These are phyloP conservation scores for Trametes cinnabarina DNA, from an alignment of 768 basidiomycete species.

Conservation along the genomic window DNA sequence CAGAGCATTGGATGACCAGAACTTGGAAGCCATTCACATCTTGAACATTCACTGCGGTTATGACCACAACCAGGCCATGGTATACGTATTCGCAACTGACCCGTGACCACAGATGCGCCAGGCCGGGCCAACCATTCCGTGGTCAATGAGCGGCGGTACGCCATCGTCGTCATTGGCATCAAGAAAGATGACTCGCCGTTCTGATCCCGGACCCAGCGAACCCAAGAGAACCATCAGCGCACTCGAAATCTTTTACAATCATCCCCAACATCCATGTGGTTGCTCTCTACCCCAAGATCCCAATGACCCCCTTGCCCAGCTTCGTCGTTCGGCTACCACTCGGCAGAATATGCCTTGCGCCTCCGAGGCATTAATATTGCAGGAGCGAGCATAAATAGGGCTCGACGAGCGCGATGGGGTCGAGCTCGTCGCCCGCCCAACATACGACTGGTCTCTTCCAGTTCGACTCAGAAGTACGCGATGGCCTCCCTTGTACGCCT, in stretches of 20 bases:
- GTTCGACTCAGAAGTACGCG: neutral
- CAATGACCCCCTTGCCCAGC: no score
- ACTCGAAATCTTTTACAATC: neutral
- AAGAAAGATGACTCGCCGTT: neutral
- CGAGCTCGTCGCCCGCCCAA: neutral
- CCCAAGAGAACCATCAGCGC: neutral
- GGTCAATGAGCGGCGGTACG: no score
- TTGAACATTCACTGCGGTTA: no score
- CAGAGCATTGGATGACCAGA: no score
- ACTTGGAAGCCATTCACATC: no score
- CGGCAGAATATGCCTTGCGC: neutral
- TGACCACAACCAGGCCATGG: no score
- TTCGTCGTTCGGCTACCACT: neutral
- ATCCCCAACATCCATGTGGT: neutral
- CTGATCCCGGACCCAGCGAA: neutral
- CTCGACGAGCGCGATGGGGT: neutral
- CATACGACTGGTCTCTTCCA: neutral
- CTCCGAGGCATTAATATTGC: neutral
- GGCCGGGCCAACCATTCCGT: no score
- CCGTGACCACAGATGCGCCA: no score
- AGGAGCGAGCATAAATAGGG: neutral
- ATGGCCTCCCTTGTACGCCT: conserved; percentile 4
- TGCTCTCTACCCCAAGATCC: neutral
- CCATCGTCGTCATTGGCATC: no score
- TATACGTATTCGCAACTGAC: no score